Percentiles rank a stretch among this genome's conserved stretches.
These are phyloP conservation scores for Candida vartiovaarae DNA, from an alignment of 805 yeast species.

Conservation along the genomic window DNA sequence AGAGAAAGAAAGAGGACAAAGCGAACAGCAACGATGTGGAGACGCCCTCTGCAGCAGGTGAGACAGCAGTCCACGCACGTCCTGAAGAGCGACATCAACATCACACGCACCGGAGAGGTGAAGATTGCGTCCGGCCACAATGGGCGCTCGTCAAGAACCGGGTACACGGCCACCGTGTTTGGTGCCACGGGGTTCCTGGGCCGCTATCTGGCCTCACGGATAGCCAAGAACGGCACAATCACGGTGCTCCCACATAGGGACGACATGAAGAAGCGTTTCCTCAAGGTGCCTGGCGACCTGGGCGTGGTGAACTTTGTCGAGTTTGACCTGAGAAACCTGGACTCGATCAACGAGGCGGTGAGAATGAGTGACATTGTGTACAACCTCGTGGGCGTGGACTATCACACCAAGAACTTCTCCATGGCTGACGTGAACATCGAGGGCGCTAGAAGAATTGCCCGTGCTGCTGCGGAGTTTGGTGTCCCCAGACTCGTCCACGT, in stretches of 20 bases:
- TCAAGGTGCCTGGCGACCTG: constrained; percentile 78
- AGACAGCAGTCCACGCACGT: constrained; percentile 17
- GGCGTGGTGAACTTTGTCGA: constrained; percentile 84
- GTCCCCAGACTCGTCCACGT: constrained; percentile 75
- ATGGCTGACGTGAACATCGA: constrained; percentile 83
- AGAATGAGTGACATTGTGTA: constrained; percentile 77
- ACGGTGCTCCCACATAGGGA: constrained; percentile 78
- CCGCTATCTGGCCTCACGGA: constrained; percentile 57
- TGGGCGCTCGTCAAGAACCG: constrained; percentile 80
- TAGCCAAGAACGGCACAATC: constrained; percentile 77
- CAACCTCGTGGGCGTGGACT: constrained; percentile 73
- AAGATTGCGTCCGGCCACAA: constrained; percentile 67
- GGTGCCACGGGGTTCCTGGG: constrained; percentile 81
- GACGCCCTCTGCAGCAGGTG: constrained; percentile 4
- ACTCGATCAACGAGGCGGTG: constrained; percentile 70
- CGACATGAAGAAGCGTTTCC: constrained; percentile 66
- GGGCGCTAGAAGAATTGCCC: constrained; percentile 69
- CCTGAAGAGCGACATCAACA: constrained; percentile 52
- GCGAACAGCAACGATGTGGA: neutral
- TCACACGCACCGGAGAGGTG: constrained; percentile 72
- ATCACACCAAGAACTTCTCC: constrained; percentile 69
- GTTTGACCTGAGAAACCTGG: constrained; percentile 70
- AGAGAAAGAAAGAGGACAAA: neutral
- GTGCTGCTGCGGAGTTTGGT: constrained; percentile 59
- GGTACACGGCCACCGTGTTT: constrained; percentile 83